These are phyloP conservation scores for Hypoxylon lienhwacheense DNA, from an alignment of 495 filamentous ascomycete species.

Conservation along the genomic window DNA sequence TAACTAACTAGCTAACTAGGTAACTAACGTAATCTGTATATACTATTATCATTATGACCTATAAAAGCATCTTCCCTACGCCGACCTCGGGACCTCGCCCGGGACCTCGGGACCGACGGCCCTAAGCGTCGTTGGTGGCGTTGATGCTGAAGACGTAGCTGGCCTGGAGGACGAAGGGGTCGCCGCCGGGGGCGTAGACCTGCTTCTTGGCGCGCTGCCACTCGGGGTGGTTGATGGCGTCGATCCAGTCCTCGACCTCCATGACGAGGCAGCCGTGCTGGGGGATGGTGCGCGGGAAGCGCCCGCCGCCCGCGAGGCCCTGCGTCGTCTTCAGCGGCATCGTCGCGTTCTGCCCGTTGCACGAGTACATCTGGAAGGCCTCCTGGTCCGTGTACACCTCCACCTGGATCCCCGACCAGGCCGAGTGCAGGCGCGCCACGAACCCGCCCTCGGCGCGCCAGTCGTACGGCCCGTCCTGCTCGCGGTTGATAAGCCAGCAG, in stretches of 20 bases:
- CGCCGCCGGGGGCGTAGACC: conserved; percentile 64
- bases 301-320: conserved; percentile 48
- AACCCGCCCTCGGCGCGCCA: conserved; percentile 57
- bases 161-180: conserved; percentile 65
- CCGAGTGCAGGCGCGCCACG: conserved; percentile 63
- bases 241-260: conserved; percentile 73
- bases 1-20: too few species aligned
- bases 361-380: conserved; percentile 77
- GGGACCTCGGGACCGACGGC: not conserved
- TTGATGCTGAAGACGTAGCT: conserved; percentile 63
- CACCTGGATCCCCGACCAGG: conserved; percentile 70
- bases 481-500: conserved; percentile 53
- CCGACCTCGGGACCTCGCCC: too few species aligned
- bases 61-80: not conserved
- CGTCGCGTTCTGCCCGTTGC: conserved; percentile 70
- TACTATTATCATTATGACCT: not conserved
- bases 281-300: conserved; percentile 54
- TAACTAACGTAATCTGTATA: too few species aligned
- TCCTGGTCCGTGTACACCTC: conserved; percentile 75
- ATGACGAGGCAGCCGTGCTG: conserved; percentile 75
- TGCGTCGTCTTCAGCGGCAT: conserved; percentile 65
- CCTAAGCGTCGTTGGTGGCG: conserved; percentile 35
- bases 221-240: conserved; percentile 76
- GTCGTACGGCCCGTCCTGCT: conserved; percentile 56
- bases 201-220: conserved; percentile 68